phyloP scores from a whole-genome alignment of 495 filamentous ascomycete genomes.

The Letharia lupina region DNA sequence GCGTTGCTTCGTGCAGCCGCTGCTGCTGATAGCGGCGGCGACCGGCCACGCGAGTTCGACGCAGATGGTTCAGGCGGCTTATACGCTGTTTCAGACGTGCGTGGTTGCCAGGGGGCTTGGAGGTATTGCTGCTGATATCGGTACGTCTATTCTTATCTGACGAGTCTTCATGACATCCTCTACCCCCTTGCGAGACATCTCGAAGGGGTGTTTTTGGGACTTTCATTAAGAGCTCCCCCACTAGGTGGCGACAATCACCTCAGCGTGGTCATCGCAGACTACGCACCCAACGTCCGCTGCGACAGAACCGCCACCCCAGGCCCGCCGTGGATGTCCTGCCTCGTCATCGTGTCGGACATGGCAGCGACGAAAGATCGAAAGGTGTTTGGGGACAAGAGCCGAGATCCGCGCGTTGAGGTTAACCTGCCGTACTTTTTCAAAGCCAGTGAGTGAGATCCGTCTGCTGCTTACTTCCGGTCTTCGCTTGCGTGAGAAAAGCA shows the following conservation, averaged over 20 bases:
- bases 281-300: constrained; percentile 8
- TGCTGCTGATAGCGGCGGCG: neutral
- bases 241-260: constrained; percentile 11
- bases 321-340: constrained; percentile 1
- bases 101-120: constrained; percentile 6
- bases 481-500: neutral
- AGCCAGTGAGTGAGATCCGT: neutral
- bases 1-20: neutral
- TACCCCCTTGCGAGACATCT: neutral
- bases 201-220: neutral
- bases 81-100: constrained; percentile 3
- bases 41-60: neutral
- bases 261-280: neutral
- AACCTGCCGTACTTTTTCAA: neutral
- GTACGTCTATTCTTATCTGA: neutral
- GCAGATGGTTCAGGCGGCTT: constrained; percentile 5
- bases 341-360: constrained; percentile 1
- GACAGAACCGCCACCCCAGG: neutral
- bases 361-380: neutral
- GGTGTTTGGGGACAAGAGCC: constrained; percentile 1
- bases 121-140: constrained; percentile 3
- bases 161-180: neutral
- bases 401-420: constrained; percentile 5
- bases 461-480: neutral
- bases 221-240: neutral